A percentile compares a stretch with the other conserved stretches of the same genome.
Evolutionary conservation across 495 filamentous ascomycete species (phyloP).

Genomic region (Chaetomium tenue): DNA sequence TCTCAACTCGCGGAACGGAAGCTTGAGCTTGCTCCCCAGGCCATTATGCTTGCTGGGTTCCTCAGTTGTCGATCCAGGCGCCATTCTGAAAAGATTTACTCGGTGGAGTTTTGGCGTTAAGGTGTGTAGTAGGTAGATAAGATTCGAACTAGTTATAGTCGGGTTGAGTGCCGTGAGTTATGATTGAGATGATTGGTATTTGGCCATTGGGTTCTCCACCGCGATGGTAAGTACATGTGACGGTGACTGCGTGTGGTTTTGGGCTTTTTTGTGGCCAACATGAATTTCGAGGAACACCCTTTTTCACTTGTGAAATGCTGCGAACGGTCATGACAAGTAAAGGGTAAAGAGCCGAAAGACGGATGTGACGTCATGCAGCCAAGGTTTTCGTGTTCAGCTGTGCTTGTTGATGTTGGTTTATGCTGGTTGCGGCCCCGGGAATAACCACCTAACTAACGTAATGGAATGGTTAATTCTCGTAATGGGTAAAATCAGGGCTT

Average conservation of each 20-base stretch:
- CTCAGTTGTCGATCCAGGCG: slow-evolving; percentile 3
- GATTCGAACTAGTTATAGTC: background rate
- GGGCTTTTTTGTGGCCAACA: background rate
- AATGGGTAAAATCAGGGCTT: too few species aligned
- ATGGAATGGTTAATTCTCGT: background rate
- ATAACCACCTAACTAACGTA: background rate
- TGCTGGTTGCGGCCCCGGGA: background rate
- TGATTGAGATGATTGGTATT: too few species aligned
- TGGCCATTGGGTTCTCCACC: background rate
- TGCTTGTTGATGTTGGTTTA: background rate
- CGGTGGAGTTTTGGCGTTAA: background rate
- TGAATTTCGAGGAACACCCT: background rate
- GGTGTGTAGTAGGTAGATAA: background rate
- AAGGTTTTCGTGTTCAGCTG: background rate
- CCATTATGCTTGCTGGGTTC: slow-evolving; percentile 22
- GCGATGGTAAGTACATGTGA: background rate
- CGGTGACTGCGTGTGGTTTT: background rate
- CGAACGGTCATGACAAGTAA: background rate
- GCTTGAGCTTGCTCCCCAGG: slow-evolving; percentile 35
- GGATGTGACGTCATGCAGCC: background rate
- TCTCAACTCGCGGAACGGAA: slow-evolving; percentile 44
- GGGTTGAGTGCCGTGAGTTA: too few species aligned
- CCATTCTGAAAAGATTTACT: background rate
- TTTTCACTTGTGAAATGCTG: background rate
- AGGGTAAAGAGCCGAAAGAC: background rate